Conservation (phyloP, 2,329 filamentous ascomycete species). For the Cercospora sesami region DNA sequence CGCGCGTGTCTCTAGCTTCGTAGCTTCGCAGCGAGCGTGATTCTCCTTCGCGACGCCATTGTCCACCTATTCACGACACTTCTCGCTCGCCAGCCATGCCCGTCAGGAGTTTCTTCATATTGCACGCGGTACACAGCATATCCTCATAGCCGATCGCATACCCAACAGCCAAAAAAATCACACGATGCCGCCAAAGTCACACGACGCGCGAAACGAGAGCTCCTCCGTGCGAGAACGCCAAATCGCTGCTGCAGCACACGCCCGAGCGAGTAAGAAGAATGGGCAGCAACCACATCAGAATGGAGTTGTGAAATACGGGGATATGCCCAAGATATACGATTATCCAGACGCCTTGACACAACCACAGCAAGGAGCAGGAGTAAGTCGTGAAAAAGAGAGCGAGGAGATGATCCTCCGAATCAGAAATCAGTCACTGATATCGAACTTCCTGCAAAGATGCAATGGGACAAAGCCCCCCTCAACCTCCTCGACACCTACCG, state of each 20-base stretch:
- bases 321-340: conserved; percentile 31
- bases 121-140: conserved; percentile 10
- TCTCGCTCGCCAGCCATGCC: conserved; percentile 6
- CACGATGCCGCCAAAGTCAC: conserved; percentile 37
- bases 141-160: not conserved
- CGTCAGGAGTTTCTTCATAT: not conserved
- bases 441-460: conserved; percentile 43
- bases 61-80: not conserved
- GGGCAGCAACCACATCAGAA: conserved; percentile 25
- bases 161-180: not conserved
- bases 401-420: not conserved
- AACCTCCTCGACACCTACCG: conserved; percentile 73
- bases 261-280: conserved; percentile 41
- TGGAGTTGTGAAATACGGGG: conserved; percentile 33
- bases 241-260: conserved; percentile 41
- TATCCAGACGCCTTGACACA: conserved; percentile 23
- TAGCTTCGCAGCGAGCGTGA: not conserved
- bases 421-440: not conserved
- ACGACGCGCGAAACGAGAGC: conserved; percentile 42
- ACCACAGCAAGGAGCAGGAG: conserved; percentile 19
- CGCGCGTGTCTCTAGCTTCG: conserved; percentile 4
- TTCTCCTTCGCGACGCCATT: conserved; percentile 5
- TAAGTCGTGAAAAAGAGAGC: conserved; percentile 10
- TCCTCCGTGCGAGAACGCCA: conserved; percentile 47
- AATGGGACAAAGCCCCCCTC: conserved; percentile 69